Percentiles rank a stretch among this genome's conserved stretches.
Evolutionary conservation across 192 early-diverging fungal genomes (phyloP).

Genomic region (Backusella luteola): DNA sequence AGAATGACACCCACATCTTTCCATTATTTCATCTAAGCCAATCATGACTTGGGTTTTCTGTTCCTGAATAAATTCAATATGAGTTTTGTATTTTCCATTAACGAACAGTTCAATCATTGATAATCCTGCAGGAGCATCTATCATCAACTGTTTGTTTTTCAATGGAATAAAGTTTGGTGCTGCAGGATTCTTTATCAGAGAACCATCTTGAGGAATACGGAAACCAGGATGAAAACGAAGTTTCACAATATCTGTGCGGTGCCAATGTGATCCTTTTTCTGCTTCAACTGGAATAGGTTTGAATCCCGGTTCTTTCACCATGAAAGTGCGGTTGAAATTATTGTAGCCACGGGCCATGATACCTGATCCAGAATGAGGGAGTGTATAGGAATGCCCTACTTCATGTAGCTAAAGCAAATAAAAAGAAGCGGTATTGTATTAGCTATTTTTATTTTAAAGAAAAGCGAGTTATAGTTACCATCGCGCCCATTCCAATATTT

Average conservation of each 20-base stretch:
- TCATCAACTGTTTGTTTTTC: conserved; percentile 38
- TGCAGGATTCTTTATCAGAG: not conserved
- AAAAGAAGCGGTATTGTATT: not conserved
- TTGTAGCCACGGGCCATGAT: conserved; percentile 67
- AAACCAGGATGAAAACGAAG: conserved; percentile 59
- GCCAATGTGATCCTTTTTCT: conserved; percentile 68
- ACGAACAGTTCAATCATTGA: conserved; percentile 60
- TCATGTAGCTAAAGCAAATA: conserved; percentile 49
- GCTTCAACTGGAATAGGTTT: conserved; percentile 46
- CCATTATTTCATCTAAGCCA: conserved; percentile 6
- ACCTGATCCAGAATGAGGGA: conserved; percentile 47
- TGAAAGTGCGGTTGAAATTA: conserved; percentile 66
- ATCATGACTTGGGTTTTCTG: conserved; percentile 8
- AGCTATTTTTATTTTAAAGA: not conserved
- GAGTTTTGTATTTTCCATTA: conserved; percentile 40
- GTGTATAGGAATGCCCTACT: conserved; percentile 61
- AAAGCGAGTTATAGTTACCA: conserved; percentile 22
- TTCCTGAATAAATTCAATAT: conserved; percentile 53
- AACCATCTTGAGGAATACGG: conserved; percentile 48
- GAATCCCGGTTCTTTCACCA: conserved; percentile 52
- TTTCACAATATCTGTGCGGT: conserved; percentile 57
- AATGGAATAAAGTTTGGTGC: conserved; percentile 26
- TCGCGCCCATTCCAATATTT: conserved; percentile 71
- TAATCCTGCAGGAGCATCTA: conserved; percentile 44
- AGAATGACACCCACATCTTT: not conserved